Conservation (phyloP, 352 stramenopile species). For the Sclerospora graminicola region DNA sequence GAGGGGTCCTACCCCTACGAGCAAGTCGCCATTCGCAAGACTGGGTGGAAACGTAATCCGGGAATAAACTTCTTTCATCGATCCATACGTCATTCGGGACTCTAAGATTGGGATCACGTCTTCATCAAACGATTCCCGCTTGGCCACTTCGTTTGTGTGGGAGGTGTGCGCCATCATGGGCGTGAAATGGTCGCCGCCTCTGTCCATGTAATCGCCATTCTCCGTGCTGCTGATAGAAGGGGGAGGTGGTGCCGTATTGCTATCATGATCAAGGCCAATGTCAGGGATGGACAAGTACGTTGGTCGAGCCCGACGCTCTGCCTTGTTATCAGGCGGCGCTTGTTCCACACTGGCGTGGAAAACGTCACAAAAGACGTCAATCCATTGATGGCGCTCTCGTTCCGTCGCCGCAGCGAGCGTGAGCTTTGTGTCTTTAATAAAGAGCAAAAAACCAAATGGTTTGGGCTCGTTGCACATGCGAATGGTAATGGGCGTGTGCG, state of each 20-base stretch:
- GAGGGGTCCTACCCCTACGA: slow-evolving; percentile 63
- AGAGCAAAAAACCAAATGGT: slow-evolving; percentile 58
- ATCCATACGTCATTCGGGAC: slow-evolving; percentile 51
- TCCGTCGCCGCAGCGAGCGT: slow-evolving; percentile 65
- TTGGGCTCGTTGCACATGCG: slow-evolving; percentile 60
- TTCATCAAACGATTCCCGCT: slow-evolving; percentile 24
- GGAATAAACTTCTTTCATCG: slow-evolving; percentile 69
- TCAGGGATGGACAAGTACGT: slow-evolving; percentile 67
- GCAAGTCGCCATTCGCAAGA: slow-evolving; percentile 60
- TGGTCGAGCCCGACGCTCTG: slow-evolving; percentile 42
- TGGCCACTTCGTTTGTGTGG: slow-evolving; percentile 17
- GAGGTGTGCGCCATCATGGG: slow-evolving; percentile 17
- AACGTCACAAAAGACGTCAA: slow-evolving; percentile 67
- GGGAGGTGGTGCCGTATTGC: slow-evolving; percentile 10
- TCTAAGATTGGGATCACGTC: slow-evolving; percentile 50
- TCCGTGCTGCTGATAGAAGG: slow-evolving; percentile 5
- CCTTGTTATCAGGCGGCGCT: slow-evolving; percentile 32
- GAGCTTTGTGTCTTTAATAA: slow-evolving; percentile 75
- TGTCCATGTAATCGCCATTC: neutral
- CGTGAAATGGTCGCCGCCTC: slow-evolving; percentile 4
- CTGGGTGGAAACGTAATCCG: slow-evolving; percentile 68
- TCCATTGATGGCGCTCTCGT: slow-evolving; percentile 58
- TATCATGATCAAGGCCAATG: slow-evolving; percentile 21
- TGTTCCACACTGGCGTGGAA: slow-evolving; percentile 73
- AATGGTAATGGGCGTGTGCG: slow-evolving; percentile 65